Base-by-base conservation (phyloP, 1,139 yeast species). In the Blastobotrys apis region DNA sequence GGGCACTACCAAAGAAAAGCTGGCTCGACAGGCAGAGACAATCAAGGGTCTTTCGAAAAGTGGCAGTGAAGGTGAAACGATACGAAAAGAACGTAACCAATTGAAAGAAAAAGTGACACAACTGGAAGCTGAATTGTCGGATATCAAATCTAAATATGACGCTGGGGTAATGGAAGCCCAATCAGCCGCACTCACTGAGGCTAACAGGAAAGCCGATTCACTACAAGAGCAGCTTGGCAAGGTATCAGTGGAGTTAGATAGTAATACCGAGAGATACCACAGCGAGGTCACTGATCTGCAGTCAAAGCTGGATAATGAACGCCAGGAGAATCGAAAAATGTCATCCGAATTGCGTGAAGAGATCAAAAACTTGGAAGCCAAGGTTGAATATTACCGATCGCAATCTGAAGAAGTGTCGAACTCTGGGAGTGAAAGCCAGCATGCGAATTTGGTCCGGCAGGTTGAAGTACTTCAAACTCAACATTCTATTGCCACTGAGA, bases 381-480 rank as follows among this genome's bases (percentile, higher is more conserved):
- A 63, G 25, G 62, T 70, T 5, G 79, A 75, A 57, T 65, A 68
- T 44, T 57, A 65, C 41, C 61, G 78, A 13, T 63, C 72, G 2
- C 60, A 65, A 42, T 52, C 69, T 13, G 78, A 74, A 47, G 67
- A 66, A 48, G 50, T 59, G 5, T 45, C 56, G 3, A 41, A 45
- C 5, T 49, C 48, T 12, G 47, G 49, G 13, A 21, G 39, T 39
- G 60, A 61, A 43, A 62, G 58, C 2, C 74, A 67, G 23, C 75
- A 67, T 45, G 59, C 56, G 15, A 59, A 58, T 29, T 47, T 64
- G 16, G 51, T 65, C 29, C 59, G 66, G 9, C 67, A 74, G 40
- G 71, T 77, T 49, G 84, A 79, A 44, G 69, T 73, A 13, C 60
- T 84, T 21, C 90, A 83, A 55, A 70, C 76, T 9, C 88, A 82